These are phyloP conservation scores for Backusella sp. DNA, from an alignment of 192 early-diverging fungal species.

Conservation along the genomic window DNA sequence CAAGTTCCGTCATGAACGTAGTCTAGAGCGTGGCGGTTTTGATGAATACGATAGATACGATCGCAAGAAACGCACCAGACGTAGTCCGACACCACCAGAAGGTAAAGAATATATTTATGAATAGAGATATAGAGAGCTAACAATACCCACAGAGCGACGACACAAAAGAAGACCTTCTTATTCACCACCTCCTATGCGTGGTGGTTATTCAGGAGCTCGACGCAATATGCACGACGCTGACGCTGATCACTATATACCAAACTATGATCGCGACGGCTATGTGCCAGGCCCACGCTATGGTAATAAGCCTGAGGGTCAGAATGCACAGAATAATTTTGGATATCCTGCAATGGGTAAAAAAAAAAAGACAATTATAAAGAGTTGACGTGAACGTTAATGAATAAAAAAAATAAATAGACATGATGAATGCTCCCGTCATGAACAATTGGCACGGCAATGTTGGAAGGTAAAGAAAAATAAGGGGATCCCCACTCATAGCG, in stretches of 20 bases:
- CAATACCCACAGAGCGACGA: constrained; percentile 13
- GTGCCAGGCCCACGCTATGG: constrained; percentile 56
- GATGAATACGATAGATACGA: constrained; percentile 31
- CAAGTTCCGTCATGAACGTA: constrained; percentile 39
- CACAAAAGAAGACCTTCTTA: constrained; percentile 24
- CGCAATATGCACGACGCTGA: constrained; percentile 25
- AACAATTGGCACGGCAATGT: constrained; percentile 10
- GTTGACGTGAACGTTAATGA: too few relatives aligned
- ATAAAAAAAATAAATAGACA: constrained; percentile 11
- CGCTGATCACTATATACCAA: constrained; percentile 74
- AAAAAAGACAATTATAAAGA: not conserved
- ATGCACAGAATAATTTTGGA: not conserved
- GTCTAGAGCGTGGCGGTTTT: constrained; percentile 23
- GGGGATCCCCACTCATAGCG: too few relatives aligned
- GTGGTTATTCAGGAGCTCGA: not conserved
- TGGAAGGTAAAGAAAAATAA: not conserved
- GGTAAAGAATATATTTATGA: constrained; percentile 18
- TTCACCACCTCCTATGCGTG: constrained; percentile 22
- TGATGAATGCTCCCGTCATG: constrained; percentile 11
- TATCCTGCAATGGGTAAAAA: constrained; percentile 22
- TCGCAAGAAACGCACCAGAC: constrained; percentile 27
- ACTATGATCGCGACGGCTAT: constrained; percentile 81
- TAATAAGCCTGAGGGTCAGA: constrained; percentile 29
- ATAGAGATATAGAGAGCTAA: not conserved
- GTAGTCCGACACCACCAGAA: constrained; percentile 35